Evolutionary conservation across 768 basidiomycete genomes (phyloP).

Genomic region (Mycena pura): DNA sequence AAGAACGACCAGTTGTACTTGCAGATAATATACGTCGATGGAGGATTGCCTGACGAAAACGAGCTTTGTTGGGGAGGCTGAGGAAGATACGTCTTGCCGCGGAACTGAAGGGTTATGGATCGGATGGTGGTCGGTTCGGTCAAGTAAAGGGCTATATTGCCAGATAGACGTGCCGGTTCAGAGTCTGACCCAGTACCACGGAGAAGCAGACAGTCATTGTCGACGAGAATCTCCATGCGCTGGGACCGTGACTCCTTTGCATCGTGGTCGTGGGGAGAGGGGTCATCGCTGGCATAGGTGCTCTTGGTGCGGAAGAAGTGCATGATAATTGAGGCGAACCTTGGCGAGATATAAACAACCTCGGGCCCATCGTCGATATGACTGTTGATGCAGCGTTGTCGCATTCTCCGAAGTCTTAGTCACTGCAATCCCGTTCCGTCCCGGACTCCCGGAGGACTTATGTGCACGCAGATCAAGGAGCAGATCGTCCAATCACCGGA

Average conservation of each 20-base stretch:
- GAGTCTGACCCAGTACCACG: slow-evolving; percentile 83
- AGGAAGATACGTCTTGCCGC: slow-evolving; percentile 82
- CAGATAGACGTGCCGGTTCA: slow-evolving; percentile 81
- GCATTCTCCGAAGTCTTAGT: background rate
- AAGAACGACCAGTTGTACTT: slow-evolving; percentile 94
- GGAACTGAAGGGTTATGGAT: slow-evolving; percentile 83
- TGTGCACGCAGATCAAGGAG: background rate
- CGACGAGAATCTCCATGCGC: slow-evolving; percentile 75
- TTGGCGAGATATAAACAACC: too few relatives aligned
- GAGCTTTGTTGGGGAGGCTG: slow-evolving; percentile 59
- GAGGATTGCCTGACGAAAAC: slow-evolving; percentile 55
- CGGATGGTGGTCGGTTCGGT: slow-evolving; percentile 82
- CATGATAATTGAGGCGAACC: slow-evolving; percentile 1
- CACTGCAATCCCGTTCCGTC: background rate
- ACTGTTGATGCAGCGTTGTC: background rate
- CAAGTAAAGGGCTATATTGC: slow-evolving; percentile 80
- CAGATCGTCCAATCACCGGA: background rate
- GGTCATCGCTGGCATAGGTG: background rate
- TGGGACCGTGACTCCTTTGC: background rate
- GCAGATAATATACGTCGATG: slow-evolving; percentile 68
- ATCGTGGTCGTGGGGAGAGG: background rate
- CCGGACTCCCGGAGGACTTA: background rate
- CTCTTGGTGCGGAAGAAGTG: slow-evolving; percentile 18
- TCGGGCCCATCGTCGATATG: background rate
- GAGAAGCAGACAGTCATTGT: slow-evolving; percentile 72